phyloP scores from a whole-genome alignment of 805 yeast species.

The Saturnispora sanitii region DNA sequence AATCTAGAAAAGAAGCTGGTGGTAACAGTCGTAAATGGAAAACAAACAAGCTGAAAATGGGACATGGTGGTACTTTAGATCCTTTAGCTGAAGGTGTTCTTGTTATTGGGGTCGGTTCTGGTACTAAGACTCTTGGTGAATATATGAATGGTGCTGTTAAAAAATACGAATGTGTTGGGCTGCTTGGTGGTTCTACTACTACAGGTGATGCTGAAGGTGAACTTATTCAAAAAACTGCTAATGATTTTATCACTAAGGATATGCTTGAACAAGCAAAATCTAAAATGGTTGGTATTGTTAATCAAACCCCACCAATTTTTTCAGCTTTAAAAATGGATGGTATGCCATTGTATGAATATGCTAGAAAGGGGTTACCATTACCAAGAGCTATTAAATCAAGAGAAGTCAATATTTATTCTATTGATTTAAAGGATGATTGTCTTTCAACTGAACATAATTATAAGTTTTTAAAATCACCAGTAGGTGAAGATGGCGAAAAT shows the following conservation, averaged over 20 bases:
- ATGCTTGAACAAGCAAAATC: conserved; percentile 39
- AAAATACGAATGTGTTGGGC: conserved; percentile 72
- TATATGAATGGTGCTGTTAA: conserved; percentile 70
- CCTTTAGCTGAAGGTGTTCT: conserved; percentile 93
- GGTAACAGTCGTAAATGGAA: conserved; percentile 41
- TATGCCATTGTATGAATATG: conserved; percentile 87
- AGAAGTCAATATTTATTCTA: conserved; percentile 47
- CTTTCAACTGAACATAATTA: conserved; percentile 49
- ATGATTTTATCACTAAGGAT: conserved; percentile 47
- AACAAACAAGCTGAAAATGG: conserved; percentile 48
- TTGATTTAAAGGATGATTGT: conserved; percentile 46
- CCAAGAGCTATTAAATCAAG: conserved; percentile 79
- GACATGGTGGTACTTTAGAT: conserved; percentile 97
- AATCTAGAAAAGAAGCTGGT: conserved; percentile 35
- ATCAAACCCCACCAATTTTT: conserved; percentile 90
- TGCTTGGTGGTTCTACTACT: conserved; percentile 84
- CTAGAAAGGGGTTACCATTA: conserved; percentile 74
- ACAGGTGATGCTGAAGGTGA: conserved; percentile 93
- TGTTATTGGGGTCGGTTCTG: conserved; percentile 85
- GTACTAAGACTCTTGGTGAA: conserved; percentile 71
- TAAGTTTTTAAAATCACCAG: conserved; percentile 32
- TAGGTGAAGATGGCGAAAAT: conserved; percentile 40
- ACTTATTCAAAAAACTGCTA: conserved; percentile 47
- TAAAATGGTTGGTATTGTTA: conserved; percentile 69
- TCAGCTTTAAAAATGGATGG: conserved; percentile 95